These are phyloP conservation scores for Saprolegnia diclina DNA, from an alignment of 352 stramenopile genomes.

Conservation along the genomic window DNA sequence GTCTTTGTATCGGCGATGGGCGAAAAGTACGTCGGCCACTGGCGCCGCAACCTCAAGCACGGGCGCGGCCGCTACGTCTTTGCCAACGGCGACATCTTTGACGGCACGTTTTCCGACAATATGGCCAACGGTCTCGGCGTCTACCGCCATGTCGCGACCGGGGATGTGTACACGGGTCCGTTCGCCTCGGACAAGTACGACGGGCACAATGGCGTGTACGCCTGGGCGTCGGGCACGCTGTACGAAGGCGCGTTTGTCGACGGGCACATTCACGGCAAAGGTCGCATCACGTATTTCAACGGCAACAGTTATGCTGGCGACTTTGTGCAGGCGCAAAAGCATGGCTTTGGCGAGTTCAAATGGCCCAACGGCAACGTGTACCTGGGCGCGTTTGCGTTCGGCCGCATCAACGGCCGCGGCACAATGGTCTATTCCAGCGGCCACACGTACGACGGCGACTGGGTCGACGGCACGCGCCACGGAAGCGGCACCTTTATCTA, in stretches of 20 bases:
- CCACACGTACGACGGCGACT: slow-evolving; percentile 58
- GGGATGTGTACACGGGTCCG: slow-evolving; percentile 26
- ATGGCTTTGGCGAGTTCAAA: slow-evolving; percentile 46
- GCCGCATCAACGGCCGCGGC: slow-evolving; percentile 56
- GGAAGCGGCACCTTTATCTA: slow-evolving; percentile 75
- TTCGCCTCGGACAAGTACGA: slow-evolving; percentile 45
- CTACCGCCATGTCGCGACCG: slow-evolving; percentile 17
- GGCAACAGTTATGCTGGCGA: slow-evolving; percentile 74
- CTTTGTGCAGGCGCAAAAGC: slow-evolving; percentile 60
- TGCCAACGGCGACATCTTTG: slow-evolving; percentile 70
- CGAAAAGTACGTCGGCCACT: slow-evolving; percentile 28
- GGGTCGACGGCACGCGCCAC: slow-evolving; percentile 63
- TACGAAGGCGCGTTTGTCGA: slow-evolving; percentile 54
- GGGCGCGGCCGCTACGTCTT: slow-evolving; percentile 66
- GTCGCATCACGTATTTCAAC: slow-evolving; percentile 77
- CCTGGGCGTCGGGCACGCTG: slow-evolving; percentile 48
- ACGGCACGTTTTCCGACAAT: slow-evolving; percentile 55
- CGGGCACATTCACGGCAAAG: slow-evolving; percentile 67
- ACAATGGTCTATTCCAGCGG: slow-evolving; percentile 56
- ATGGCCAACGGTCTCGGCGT: slow-evolving; percentile 42
- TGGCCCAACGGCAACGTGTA: slow-evolving; percentile 83
- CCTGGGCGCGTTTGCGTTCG: slow-evolving; percentile 57
- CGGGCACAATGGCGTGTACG: slow-evolving; percentile 50
- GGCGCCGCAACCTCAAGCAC: slow-evolving; percentile 40
- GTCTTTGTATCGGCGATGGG: slow-evolving; percentile 64